Evolutionary conservation across 495 filamentous ascomycete species (phyloP).

Genomic region (Penicillium arizonense): DNA sequence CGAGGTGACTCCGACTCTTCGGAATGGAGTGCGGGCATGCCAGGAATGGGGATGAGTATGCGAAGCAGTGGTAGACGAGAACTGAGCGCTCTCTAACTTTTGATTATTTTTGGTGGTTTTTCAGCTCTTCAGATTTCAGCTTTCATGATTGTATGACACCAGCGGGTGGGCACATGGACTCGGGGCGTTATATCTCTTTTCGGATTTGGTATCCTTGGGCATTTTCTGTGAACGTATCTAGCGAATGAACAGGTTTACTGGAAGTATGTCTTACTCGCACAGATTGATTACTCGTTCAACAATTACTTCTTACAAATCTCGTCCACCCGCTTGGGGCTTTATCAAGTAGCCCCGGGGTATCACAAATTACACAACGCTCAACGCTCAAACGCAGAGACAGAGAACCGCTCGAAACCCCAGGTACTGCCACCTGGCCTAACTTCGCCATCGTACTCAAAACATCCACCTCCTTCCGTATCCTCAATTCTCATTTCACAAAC

Average conservation of each 20-base stretch:
- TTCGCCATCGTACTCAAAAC: background rate
- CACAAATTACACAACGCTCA: background rate
- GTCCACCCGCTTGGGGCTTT: background rate
- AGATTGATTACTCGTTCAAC: too few relatives aligned
- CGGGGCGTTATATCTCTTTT: constrained; percentile 3
- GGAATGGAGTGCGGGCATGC: constrained; percentile 20
- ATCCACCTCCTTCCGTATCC: too few relatives aligned
- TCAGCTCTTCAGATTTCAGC: too few relatives aligned
- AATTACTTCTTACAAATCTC: background rate
- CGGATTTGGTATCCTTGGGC: constrained; percentile 2
- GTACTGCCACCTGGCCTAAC: background rate
- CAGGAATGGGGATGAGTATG: constrained; percentile 22
- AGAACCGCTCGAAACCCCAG: background rate
- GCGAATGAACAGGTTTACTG: too few relatives aligned
- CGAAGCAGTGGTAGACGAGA: constrained; percentile 28
- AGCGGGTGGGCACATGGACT: background rate
- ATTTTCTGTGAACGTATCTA: too few relatives aligned
- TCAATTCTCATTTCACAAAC: too few relatives aligned
- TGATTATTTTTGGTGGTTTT: constrained; percentile 10
- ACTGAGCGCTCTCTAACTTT: constrained; percentile 31
- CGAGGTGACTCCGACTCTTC: constrained; percentile 28
- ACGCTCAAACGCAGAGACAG: too few relatives aligned
- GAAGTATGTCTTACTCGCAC: too few relatives aligned
- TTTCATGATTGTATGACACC: constrained; percentile 8
- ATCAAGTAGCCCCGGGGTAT: background rate